A percentile compares a stretch with the other conserved stretches of the same genome.
These are phyloP conservation scores for Teratosphaeria epicoccoides DNA, from an alignment of 2,329 filamentous ascomycete genomes.

Conservation along the genomic window DNA sequence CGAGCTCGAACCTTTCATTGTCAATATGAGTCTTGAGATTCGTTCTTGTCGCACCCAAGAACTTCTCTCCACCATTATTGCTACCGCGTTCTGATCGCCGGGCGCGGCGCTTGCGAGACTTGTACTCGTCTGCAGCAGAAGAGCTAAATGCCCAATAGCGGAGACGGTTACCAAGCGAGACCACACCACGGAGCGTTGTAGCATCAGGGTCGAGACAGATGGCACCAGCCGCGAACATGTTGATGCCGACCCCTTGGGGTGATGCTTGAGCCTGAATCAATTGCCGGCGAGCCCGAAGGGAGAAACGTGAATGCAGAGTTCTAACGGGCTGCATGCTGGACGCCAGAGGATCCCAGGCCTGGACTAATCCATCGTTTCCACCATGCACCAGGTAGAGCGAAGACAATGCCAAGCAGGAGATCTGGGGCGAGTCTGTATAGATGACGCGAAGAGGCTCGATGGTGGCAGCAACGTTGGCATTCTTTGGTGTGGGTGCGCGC, in stretches of 20 bases:
- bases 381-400: slow-evolving; percentile 85
- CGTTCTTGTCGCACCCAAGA: slow-evolving; percentile 53
- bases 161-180: slow-evolving; percentile 76
- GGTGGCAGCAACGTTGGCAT: slow-evolving; percentile 44
- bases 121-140: slow-evolving; percentile 59
- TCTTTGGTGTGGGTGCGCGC: slow-evolving; percentile 51
- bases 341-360: slow-evolving; percentile 91
- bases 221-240: slow-evolving; percentile 71
- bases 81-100: slow-evolving; percentile 58
- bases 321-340: slow-evolving; percentile 69
- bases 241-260: slow-evolving; percentile 57
- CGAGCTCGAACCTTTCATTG: slow-evolving; percentile 72
- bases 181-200: slow-evolving; percentile 71
- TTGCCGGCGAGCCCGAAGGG: slow-evolving; percentile 70
- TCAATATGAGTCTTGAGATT: slow-evolving; percentile 73
- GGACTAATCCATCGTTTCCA: slow-evolving; percentile 86
- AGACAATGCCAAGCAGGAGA: slow-evolving; percentile 72
- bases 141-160: slow-evolving; percentile 93
- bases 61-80: slow-evolving; percentile 49
- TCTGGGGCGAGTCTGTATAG: slow-evolving; percentile 78
- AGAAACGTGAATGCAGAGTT: slow-evolving; percentile 77
- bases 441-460: slow-evolving; percentile 69
- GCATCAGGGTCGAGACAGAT: slow-evolving; percentile 82
- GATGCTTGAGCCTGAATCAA: slow-evolving; percentile 56
- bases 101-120: slow-evolving; percentile 66